Percentiles rank a stretch among this genome's conserved stretches.
Evolutionary conservation across 2,329 filamentous ascomycete genomes (phyloP).

Genomic region (Verticillium nubilum): DNA sequence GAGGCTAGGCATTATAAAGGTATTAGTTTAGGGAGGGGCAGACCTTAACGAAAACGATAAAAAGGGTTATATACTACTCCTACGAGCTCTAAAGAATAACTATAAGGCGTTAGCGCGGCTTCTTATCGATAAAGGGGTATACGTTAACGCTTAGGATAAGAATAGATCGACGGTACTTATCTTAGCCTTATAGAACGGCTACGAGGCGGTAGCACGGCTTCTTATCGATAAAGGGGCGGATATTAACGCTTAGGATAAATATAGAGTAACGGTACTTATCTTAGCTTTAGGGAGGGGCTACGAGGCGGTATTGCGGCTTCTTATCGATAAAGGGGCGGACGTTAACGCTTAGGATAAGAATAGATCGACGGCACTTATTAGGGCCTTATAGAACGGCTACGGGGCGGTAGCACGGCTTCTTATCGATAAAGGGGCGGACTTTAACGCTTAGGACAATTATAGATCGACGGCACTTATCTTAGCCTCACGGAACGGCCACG

Average conservation of each 20-base stretch:
- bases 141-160: slow-evolving; percentile 9
- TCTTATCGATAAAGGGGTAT: slow-evolving; percentile 5
- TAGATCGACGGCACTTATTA: slow-evolving; percentile 5
- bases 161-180: slow-evolving; percentile 5
- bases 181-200: neutral
- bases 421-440: too few relatives aligned
- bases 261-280: slow-evolving; percentile 5
- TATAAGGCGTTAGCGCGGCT: neutral
- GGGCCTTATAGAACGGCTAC: slow-evolving; percentile 1
- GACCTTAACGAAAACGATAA: neutral
- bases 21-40: slow-evolving; percentile 9
- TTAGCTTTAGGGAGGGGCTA: neutral
- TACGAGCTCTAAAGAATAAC: slow-evolving; percentile 13
- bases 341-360: slow-evolving; percentile 7
- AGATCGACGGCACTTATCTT: too few relatives aligned
- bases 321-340: slow-evolving; percentile 7
- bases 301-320: neutral
- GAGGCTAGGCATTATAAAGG: slow-evolving; percentile 12
- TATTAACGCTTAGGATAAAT: slow-evolving; percentile 7
- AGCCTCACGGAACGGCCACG: too few relatives aligned
- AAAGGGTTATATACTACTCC: slow-evolving; percentile 9
- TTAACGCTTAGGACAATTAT: too few relatives aligned
- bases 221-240: slow-evolving; percentile 7
- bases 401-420: neutral
- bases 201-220: slow-evolving; percentile 1